Evolutionary conservation across 805 yeast genomes (phyloP).

Genomic region (Jamesozyma jinghongensis): DNA sequence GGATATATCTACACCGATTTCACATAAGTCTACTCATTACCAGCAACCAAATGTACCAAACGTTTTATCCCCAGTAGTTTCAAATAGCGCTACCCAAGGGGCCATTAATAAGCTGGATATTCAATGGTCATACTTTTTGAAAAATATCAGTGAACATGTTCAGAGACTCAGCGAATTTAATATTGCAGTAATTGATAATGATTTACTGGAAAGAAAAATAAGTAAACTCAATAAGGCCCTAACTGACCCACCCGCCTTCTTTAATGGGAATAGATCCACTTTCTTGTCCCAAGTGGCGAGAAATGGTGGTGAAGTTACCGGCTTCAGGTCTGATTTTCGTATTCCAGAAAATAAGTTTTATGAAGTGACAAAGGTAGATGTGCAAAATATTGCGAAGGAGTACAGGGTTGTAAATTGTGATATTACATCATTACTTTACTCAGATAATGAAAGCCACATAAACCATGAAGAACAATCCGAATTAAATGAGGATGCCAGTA

Average conservation of each 20-base stretch:
- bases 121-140: conserved; percentile 49
- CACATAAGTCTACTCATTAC: not conserved
- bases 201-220: conserved; percentile 39
- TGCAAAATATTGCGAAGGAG: conserved; percentile 11
- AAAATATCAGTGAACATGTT: conserved; percentile 51
- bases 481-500: no score
- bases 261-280: conserved; percentile 27
- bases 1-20: not conserved
- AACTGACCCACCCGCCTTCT: conserved; percentile 36
- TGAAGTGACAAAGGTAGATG: conserved; percentile 17
- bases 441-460: conserved; percentile 2
- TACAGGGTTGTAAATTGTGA: conserved; percentile 8
- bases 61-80: conserved; percentile 18
- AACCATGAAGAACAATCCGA: not conserved
- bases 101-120: conserved; percentile 42
- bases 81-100: not conserved
- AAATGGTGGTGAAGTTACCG: conserved; percentile 36
- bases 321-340: conserved; percentile 31
- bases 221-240: conserved; percentile 44
- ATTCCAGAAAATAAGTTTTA: conserved; percentile 27
- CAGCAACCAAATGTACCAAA: not conserved
- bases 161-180: conserved; percentile 47
- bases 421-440: conserved; percentile 2
- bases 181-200: conserved; percentile 38
- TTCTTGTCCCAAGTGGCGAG: conserved; percentile 38